phyloP scores from a whole-genome alignment of 2,329 filamentous ascomycete species.

The Ophiognomonia clavigignenti-juglandacearum region DNA sequence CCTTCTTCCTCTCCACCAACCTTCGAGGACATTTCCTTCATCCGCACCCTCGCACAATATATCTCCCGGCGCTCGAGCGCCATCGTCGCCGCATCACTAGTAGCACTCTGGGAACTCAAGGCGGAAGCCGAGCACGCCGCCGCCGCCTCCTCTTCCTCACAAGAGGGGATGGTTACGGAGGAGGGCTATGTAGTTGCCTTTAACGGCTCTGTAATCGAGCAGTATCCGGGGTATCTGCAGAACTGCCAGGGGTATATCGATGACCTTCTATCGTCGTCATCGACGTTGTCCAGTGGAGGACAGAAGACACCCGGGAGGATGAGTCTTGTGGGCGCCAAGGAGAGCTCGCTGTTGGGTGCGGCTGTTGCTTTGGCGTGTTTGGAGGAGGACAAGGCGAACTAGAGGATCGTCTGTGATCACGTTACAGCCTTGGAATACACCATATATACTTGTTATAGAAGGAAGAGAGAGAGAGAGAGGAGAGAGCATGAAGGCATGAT shows the following conservation, averaged over 20 bases:
- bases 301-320: slow-evolving; percentile 42
- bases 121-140: slow-evolving; percentile 45
- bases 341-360: slow-evolving; percentile 71
- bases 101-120: slow-evolving; percentile 53
- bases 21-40: slow-evolving; percentile 42
- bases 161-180: slow-evolving; percentile 30
- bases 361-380: slow-evolving; percentile 61
- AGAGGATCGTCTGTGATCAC: not conserved
- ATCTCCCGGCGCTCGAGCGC: slow-evolving; percentile 55
- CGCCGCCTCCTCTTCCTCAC: slow-evolving; percentile 20
- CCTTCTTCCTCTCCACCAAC: slow-evolving; percentile 38
- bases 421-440: too few species aligned
- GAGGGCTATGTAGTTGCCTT: slow-evolving; percentile 62
- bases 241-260: slow-evolving; percentile 62
- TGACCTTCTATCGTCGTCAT: slow-evolving; percentile 43
- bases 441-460: not conserved
- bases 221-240: slow-evolving; percentile 64
- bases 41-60: slow-evolving; percentile 48
- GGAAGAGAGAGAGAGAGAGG: not conserved
- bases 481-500: too few species aligned
- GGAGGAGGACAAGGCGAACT: slow-evolving; percentile 20
- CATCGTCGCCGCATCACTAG: slow-evolving; percentile 54
- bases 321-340: slow-evolving; percentile 62
- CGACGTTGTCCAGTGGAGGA: slow-evolving; percentile 32
- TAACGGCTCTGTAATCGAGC: slow-evolving; percentile 75